Percentiles rank a stretch among this genome's conserved stretches.
Evolutionary conservation across 495 filamentous ascomycete genomes (phyloP).

Genomic region (Daldinia loculata): DNA sequence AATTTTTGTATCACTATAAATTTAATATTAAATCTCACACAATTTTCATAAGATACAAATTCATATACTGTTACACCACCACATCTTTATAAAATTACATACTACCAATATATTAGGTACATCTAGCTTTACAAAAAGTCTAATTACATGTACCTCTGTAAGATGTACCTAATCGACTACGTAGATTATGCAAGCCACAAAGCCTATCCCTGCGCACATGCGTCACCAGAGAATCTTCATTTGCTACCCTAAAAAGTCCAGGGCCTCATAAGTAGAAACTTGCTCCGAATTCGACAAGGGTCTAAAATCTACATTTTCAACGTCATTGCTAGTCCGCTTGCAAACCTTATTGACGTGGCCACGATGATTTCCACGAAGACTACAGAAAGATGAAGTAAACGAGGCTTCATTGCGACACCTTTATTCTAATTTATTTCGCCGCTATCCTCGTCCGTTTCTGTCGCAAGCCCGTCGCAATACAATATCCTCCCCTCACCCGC

Average conservation of each 20-base stretch:
- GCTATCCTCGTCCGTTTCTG: neutral
- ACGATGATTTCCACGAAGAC: conserved; percentile 22
- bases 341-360: conserved; percentile 1
- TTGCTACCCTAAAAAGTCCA: conserved; percentile 18
- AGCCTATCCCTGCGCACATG: conserved; percentile 37
- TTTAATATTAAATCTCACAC: neutral
- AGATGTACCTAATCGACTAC: neutral
- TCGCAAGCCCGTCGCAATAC: conserved; percentile 9
- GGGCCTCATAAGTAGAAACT: conserved; percentile 1
- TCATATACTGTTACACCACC: neutral
- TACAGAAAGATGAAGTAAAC: conserved; percentile 22
- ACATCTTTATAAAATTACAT: neutral
- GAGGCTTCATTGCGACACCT: conserved; percentile 10
- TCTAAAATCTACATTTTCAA: conserved; percentile 33
- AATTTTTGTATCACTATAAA: neutral
- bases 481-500: conserved; percentile 22
- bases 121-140: too few relatives aligned
- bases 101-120: too few relatives aligned
- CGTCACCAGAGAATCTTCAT: conserved; percentile 39
- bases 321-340: conserved; percentile 24
- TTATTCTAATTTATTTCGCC: neutral
- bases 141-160: neutral
- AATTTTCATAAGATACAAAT: neutral
- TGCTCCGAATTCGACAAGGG: conserved; percentile 29
- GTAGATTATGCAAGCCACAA: conserved; percentile 10